Evolutionary conservation across 139 green algal genomes (phyloP), one percentile per base, ranked within the genome.

Genomic region (Chlorella sp.): DNA sequence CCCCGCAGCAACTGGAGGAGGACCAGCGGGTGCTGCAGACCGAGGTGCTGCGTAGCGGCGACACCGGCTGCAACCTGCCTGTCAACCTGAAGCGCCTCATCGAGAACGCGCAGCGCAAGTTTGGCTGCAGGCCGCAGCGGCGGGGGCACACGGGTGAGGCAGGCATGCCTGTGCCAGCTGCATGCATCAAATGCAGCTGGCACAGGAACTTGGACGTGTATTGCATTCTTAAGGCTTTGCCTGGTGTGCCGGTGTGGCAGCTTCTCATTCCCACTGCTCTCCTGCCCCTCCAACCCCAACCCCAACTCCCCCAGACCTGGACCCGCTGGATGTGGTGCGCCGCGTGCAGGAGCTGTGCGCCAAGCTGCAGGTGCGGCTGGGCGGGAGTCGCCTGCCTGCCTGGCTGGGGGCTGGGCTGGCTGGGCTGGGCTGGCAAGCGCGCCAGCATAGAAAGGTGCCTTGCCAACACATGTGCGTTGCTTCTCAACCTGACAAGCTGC

Each of bases 21-120:
- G 96, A 98, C 88, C 85, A 96, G 74, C 76, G 85, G 40, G 83
- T 96, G 76, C 88, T 99, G 87, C 92, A 95, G 40, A 88, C 80
- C 20, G 93, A 98, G 85, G 91, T 99, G 40, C 87, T 98, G 65
- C 90, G 83, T 9, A 90, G 76, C 51, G 97, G 95, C n/a, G 94
- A 99, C 80, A 73, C 85, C 36, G 88, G 83, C 41, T 91, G 96
- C 82, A 95, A 96, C 83, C 89, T 99, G 70, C 97, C 97, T 13
- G 94, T 99, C 75, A 98, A 99, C 89, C 73, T 99, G 5, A 91
- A 91, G 72, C 93, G 97, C 20, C 87, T 99, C 20, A 95, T 99
- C 56, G 95, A 94, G 90, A 99, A 98, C 88, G 97, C 97, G n/a
- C 95, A 98, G 92, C 95, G 86, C 67, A 90, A 88, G 74, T 88